These are phyloP conservation scores for Dactylonectria macrodidyma DNA, from an alignment of 2,329 filamentous ascomycete genomes.

Conservation along the genomic window DNA sequence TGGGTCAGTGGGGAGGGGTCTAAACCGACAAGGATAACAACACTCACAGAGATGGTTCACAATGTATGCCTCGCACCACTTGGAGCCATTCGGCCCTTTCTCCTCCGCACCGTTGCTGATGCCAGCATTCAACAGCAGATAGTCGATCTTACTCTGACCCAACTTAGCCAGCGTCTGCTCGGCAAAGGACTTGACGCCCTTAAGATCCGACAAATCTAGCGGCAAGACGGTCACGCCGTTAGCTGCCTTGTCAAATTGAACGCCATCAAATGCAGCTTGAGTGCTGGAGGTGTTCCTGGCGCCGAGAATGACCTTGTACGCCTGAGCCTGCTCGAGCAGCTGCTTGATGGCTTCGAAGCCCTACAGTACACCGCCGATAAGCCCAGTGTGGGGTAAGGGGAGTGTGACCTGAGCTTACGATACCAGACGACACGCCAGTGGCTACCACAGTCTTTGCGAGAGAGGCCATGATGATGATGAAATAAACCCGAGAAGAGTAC, in stretches of 20 bases:
- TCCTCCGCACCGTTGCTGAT: constrained; percentile 55
- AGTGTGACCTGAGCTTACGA: constrained; percentile 55
- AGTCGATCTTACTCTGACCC: constrained; percentile 61
- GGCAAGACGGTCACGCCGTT: constrained; percentile 63
- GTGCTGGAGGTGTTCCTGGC: constrained; percentile 61
- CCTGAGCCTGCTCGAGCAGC: constrained; percentile 60
- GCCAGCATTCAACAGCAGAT: constrained; percentile 65
- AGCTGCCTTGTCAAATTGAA: constrained; percentile 58
- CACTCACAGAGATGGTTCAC: constrained; percentile 67
- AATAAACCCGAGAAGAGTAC: neutral
- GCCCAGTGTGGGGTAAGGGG: neutral
- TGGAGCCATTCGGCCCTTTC: constrained; percentile 57
- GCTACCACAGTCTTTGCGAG: constrained; percentile 65
- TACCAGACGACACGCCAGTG: constrained; percentile 64
- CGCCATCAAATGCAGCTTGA: constrained; percentile 57
- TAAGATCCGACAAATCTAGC: constrained; percentile 63
- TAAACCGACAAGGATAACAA: too few relatives aligned
- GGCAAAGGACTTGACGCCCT: constrained; percentile 63
- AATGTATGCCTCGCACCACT: constrained; percentile 65
- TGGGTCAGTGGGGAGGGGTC: constrained; percentile 22
- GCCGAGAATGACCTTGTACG: constrained; percentile 65
- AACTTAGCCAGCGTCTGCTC: constrained; percentile 59
- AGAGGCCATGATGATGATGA: constrained; percentile 51
- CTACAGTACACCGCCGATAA: constrained; percentile 47
- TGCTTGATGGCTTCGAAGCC: constrained; percentile 69